phyloP scores from a whole-genome alignment of 345 rosid species.

The Murraya koenigii region DNA sequence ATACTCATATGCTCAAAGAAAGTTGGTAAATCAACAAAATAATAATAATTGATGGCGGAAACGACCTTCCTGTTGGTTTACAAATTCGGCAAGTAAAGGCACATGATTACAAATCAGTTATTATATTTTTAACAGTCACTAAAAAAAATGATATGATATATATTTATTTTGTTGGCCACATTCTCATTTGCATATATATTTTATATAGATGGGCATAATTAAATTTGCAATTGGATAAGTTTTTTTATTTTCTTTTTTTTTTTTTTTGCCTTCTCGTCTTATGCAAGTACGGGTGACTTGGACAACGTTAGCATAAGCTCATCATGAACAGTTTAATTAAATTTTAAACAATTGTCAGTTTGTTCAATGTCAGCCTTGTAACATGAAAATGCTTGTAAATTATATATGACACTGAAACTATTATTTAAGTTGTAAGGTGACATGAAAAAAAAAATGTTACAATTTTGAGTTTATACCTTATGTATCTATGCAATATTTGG shows the following conservation, averaged over 20 bases:
- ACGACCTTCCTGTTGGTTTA: not conserved
- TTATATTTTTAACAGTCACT: not conserved
- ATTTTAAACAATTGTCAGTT: too few species aligned
- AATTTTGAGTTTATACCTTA: too few species aligned
- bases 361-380: too few species aligned
- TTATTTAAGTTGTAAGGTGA: too few species aligned
- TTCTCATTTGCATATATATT: not conserved
- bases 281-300: not conserved
- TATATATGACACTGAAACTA: too few species aligned
- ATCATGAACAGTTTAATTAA: not conserved
- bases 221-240: not conserved
- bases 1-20: not conserved
- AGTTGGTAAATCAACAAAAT: not conserved
- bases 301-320: not conserved
- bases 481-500: too few species aligned
- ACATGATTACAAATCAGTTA: not conserved
- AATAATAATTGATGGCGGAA: not conserved
- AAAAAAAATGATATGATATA: not conserved
- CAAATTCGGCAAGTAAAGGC: constrained; percentile 1
- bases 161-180: not conserved
- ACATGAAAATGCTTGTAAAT: too few species aligned
- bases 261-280: not conserved
- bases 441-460: too few species aligned
- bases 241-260: not conserved
- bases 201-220: not conserved